These are phyloP conservation scores for Lichtheimia ornata DNA, from an alignment of 371 early-diverging fungal species.

Conservation along the genomic window DNA sequence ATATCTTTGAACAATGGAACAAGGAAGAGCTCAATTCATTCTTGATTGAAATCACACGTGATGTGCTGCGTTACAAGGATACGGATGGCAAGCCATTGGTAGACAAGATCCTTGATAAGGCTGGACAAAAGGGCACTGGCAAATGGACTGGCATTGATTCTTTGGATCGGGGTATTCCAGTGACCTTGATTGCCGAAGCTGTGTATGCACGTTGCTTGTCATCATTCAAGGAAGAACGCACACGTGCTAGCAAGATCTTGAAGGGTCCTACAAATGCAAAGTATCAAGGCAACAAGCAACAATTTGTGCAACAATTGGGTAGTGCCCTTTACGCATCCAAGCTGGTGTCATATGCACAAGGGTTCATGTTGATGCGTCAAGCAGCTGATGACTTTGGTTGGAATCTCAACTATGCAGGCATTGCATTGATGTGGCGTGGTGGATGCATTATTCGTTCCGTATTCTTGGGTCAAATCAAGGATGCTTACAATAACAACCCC, in stretches of 20 bases:
- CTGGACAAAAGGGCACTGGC: constrained; percentile 99
- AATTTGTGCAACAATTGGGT: constrained; percentile 85
- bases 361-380: constrained; percentile 98
- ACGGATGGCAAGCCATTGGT: constrained; percentile 86
- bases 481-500: constrained; percentile 87
- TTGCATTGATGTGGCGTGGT: constrained; percentile 99
- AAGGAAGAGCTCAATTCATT: constrained; percentile 95
- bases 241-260: constrained; percentile 85
- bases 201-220: constrained; percentile 98
- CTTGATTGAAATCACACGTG: constrained; percentile 95
- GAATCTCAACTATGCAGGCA: constrained; percentile 95
- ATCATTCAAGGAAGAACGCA: constrained; percentile 92
- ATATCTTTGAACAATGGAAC: constrained; percentile 93
- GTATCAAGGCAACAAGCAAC: constrained; percentile 81
- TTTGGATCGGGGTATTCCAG: constrained; percentile 92
- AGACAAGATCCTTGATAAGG: constrained; percentile 95
- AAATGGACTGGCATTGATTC: constrained; percentile 98
- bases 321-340: constrained; percentile 96
- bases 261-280: constrained; percentile 65
- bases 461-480: constrained; percentile 95
- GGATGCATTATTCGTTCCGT: constrained; percentile 98
- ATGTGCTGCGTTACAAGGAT: constrained; percentile 92
- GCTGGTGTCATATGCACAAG: constrained; percentile 98
- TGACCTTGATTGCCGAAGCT: constrained; percentile 97
- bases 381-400: constrained; percentile 91